Conservation (phyloP, 108 stramenopile species). For the Craspedostauros australis region DNA sequence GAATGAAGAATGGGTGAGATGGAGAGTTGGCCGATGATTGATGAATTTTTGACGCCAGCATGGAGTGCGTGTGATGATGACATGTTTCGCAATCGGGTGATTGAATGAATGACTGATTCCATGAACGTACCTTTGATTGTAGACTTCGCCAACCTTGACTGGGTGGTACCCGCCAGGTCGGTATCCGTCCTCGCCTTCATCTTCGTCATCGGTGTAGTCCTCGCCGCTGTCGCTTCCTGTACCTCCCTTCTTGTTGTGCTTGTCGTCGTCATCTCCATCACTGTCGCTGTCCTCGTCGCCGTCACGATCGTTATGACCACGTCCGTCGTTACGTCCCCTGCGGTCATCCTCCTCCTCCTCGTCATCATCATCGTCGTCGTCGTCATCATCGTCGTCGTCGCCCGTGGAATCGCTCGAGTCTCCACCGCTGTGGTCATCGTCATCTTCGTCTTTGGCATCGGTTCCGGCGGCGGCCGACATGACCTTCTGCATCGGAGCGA, state of each 20-base stretch:
- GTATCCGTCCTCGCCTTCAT: slow-evolving; percentile 89
- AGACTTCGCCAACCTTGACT: slow-evolving; percentile 91
- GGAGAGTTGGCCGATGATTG: background rate
- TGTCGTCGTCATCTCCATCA: slow-evolving; percentile 17
- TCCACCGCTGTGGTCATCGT: slow-evolving; percentile 1
- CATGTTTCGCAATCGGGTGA: background rate
- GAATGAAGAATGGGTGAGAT: background rate
- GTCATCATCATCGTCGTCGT: slow-evolving; percentile 25
- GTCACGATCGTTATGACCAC: slow-evolving; percentile 20
- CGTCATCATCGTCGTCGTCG: slow-evolving; percentile 7
- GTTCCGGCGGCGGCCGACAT: background rate
- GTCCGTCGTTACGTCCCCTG: background rate
- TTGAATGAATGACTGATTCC: background rate
- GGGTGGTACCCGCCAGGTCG: slow-evolving; percentile 93
- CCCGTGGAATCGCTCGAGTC: too few relatives aligned
- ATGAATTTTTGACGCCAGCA: background rate
- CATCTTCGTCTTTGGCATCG: slow-evolving; percentile 1
- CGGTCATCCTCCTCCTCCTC: background rate
- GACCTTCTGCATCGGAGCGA: slow-evolving; percentile 21
- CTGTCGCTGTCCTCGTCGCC: slow-evolving; percentile 17
- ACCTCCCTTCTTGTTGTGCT: slow-evolving; percentile 11
- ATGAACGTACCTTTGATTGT: slow-evolving; percentile 75
- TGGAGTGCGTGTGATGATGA: too few relatives aligned
- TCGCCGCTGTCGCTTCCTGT: slow-evolving; percentile 68
- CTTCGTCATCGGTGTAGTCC: slow-evolving; percentile 93